phyloP scores from a whole-genome alignment of 2,329 filamentous ascomycete genomes.

The Fusarium tanahbumbuense region DNA sequence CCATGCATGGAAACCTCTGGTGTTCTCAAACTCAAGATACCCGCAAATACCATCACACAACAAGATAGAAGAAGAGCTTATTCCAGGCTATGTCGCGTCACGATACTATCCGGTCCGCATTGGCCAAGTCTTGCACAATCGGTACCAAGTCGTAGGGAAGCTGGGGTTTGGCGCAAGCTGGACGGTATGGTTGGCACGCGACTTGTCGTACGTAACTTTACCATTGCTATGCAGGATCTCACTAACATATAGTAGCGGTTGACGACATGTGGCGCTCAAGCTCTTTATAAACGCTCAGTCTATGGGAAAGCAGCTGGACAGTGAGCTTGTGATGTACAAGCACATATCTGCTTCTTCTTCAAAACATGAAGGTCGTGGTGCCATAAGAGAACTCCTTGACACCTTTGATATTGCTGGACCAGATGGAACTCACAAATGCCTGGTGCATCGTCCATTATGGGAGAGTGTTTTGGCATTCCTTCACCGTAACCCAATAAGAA shows the following conservation, averaged over 20 bases:
- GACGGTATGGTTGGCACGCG: conserved; percentile 56
- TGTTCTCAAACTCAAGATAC: conserved; percentile 33
- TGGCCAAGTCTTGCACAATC: conserved; percentile 39
- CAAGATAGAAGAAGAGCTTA: conserved; percentile 39
- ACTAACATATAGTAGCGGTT: conserved; percentile 20
- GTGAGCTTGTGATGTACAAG: conserved; percentile 58
- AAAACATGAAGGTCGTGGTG: conserved; percentile 49
- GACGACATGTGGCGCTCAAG: conserved; percentile 52
- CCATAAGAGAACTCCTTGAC: conserved; percentile 52
- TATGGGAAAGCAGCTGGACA: conserved; percentile 42
- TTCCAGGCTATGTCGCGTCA: conserved; percentile 37
- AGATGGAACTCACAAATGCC: conserved; percentile 51
- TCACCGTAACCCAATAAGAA: conserved; percentile 53
- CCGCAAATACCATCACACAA: neutral
- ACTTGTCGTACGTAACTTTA: conserved; percentile 40
- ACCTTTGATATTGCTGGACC: conserved; percentile 53
- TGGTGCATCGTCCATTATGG: conserved; percentile 57
- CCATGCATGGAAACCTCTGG: conserved; percentile 30
- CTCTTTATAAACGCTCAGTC: conserved; percentile 44
- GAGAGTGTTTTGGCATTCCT: conserved; percentile 56
- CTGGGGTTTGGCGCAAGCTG: conserved; percentile 56
- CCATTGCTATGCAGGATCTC: too few relatives aligned
- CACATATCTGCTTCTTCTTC: conserved; percentile 47
- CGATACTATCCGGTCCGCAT: conserved; percentile 44
- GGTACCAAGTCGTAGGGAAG: conserved; percentile 56